Evolutionary conservation across 2,329 filamentous ascomycete genomes (phyloP).

Genomic region (Microsporum canis): DNA sequence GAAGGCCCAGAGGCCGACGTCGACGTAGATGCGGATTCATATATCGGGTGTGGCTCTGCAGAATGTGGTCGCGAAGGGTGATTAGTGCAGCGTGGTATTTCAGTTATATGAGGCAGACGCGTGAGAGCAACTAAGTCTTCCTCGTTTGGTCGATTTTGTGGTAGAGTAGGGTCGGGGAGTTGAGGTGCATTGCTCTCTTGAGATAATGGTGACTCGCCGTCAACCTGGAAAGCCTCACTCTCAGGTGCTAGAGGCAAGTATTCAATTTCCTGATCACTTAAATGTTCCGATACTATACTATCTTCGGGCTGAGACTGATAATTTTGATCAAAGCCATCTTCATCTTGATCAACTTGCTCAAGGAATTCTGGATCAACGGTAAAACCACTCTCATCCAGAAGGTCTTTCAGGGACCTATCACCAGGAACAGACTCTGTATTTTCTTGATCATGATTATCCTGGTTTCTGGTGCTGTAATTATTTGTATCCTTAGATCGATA

Average conservation of each 20-base stretch:
- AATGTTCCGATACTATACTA: not conserved
- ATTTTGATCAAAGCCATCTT: not conserved
- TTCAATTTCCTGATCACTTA: conserved; percentile 6
- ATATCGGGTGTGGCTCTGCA: conserved; percentile 11
- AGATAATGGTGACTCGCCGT: not conserved
- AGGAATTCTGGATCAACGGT: conserved; percentile 17
- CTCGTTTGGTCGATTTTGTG: conserved; percentile 36
- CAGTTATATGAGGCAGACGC: not conserved
- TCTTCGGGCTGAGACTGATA: conserved; percentile 3
- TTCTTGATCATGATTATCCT: conserved; percentile 21
- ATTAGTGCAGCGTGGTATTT: not conserved
- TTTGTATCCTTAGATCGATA: conserved; percentile 7
- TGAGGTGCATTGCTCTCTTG: not conserved
- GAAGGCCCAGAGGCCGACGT: conserved; percentile 17
- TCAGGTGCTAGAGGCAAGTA: conserved; percentile 12
- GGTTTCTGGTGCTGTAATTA: not conserved
- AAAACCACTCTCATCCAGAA: conserved; percentile 36
- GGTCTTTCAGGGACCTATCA: conserved; percentile 32
- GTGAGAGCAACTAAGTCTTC: conserved; percentile 8
- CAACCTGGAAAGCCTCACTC: conserved; percentile 6
- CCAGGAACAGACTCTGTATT: conserved; percentile 8
- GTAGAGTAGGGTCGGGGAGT: conserved; percentile 34
- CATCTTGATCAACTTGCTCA: not conserved
- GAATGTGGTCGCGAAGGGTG: not conserved
- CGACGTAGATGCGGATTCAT: conserved; percentile 13